Evolutionary conservation across 148 eudicot species (phyloP).

Genomic region (Selenicereus undatus): DNA sequence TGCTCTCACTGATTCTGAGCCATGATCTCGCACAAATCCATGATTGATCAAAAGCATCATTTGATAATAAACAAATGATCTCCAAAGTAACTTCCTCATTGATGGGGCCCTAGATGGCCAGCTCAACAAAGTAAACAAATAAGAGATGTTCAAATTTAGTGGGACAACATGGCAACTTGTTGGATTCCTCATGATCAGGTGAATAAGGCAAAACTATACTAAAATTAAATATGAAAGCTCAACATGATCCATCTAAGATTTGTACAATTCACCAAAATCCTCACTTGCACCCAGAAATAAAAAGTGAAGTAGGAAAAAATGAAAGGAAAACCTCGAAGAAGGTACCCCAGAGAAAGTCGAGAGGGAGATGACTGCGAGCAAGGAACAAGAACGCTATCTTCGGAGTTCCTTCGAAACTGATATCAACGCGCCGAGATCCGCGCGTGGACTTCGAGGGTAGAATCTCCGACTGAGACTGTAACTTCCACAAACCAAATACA

Average conservation of each 20-base stretch:
- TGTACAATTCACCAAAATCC: neutral
- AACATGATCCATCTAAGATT: neutral
- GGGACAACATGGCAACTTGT: neutral
- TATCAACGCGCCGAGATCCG: conserved; percentile 28
- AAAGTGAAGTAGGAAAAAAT: neutral
- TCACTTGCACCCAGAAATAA: neutral
- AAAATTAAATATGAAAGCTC: neutral
- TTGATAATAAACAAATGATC: neutral
- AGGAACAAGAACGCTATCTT: conserved; percentile 82
- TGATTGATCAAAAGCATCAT: neutral
- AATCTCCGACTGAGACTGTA: conserved; percentile 25
- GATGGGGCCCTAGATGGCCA: neutral
- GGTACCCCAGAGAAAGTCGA: conserved; percentile 83
- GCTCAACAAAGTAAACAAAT: neutral
- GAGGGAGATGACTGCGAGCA: conserved; percentile 60
- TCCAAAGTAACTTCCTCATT: too few relatives aligned
- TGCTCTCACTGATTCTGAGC: neutral
- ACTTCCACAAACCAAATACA: conserved; percentile 34
- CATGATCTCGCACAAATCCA: neutral
- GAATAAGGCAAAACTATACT: neutral
- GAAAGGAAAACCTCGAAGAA: conserved; percentile 67
- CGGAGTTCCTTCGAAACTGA: conserved; percentile 41
- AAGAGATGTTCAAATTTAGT: too few relatives aligned
- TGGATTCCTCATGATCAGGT: neutral
- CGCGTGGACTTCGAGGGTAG: conserved; percentile 19